Conservation (phyloP, 148 eudicot genomes). For the Dysphania ambrosioides region DNA sequence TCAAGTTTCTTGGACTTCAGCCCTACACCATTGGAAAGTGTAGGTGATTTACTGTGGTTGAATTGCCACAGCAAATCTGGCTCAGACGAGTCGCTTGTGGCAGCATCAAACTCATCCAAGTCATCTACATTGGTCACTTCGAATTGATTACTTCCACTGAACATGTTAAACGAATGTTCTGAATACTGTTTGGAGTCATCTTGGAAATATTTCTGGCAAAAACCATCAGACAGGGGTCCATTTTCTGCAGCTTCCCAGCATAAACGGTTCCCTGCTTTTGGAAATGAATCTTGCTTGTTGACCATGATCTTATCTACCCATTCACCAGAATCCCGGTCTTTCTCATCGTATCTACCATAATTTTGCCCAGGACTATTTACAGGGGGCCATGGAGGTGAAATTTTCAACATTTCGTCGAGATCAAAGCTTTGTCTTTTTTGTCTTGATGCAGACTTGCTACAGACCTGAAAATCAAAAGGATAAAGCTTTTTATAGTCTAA, state of each 20-base stretch:
- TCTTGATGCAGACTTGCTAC: conserved; percentile 42
- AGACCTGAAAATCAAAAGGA: conserved; percentile 43
- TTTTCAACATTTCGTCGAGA: conserved; percentile 77
- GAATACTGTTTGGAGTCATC: conserved; percentile 53
- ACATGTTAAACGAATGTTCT: conserved; percentile 53
- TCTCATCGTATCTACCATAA: conserved; percentile 58
- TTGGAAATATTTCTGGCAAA: conserved; percentile 64
- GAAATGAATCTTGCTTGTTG: conserved; percentile 68
- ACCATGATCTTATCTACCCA: conserved; percentile 99
- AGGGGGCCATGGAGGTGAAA: conserved; percentile 92
- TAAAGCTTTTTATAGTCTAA: too few species aligned
- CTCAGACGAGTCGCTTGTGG: conserved; percentile 93
- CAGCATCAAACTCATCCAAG: conserved; percentile 88
- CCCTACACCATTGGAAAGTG: conserved; percentile 43
- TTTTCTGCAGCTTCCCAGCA: conserved; percentile 54
- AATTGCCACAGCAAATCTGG: conserved; percentile 95
- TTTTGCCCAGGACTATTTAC: conserved; percentile 48
- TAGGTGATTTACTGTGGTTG: conserved; percentile 65
- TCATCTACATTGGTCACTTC: conserved; percentile 62
- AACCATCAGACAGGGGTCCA: conserved; percentile 42
- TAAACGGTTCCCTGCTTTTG: conserved; percentile 40
- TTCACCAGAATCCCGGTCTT: conserved; percentile 71
- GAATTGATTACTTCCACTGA: conserved; percentile 49
- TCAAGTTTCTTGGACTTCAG: conserved; percentile 50
- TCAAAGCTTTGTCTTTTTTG: conserved; percentile 72